phyloP scores from a whole-genome alignment of 140 eudicot genomes.

The Anethum foeniculum region DNA sequence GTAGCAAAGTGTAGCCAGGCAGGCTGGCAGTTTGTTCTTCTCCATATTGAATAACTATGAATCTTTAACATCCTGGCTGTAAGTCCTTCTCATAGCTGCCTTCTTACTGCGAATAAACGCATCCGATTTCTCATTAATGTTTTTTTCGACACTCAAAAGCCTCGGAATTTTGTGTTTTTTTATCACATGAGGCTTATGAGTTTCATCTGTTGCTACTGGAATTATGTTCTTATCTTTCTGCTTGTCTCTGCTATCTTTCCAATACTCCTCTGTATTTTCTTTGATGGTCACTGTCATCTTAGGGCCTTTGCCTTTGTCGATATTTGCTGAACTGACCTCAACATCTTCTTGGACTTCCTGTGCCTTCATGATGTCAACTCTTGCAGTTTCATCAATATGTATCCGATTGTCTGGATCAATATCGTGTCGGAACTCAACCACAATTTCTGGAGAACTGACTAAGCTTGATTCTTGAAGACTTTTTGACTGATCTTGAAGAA shows the following conservation, averaged over 20 bases:
- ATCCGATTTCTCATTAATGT: conserved; percentile 32
- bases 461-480: not conserved
- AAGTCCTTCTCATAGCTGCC: conserved; percentile 23
- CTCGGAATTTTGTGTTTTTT: conserved; percentile 8
- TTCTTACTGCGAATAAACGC: conserved; percentile 28
- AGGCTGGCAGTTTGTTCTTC: not conserved
- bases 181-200: conserved; percentile 1
- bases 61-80: conserved; percentile 5
- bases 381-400: not conserved
- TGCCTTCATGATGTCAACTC: not conserved
- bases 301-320: conserved; percentile 2
- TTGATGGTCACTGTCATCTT: not conserved
- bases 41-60: not conserved
- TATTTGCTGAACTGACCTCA: not conserved
- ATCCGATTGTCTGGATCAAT: not conserved
- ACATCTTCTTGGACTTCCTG: not conserved
- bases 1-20: not conserved
- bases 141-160: conserved; percentile 18
- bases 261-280: not conserved
- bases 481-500: conserved; percentile 1
- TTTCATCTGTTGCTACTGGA: conserved; percentile 7
- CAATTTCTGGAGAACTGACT: conserved; percentile 17
- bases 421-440: conserved; percentile 26
- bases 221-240: not conserved
- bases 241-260: not conserved